These are phyloP conservation scores for Rhodomyrtus tomentosa DNA, from an alignment of 345 rosid genomes.

Conservation along the genomic window DNA sequence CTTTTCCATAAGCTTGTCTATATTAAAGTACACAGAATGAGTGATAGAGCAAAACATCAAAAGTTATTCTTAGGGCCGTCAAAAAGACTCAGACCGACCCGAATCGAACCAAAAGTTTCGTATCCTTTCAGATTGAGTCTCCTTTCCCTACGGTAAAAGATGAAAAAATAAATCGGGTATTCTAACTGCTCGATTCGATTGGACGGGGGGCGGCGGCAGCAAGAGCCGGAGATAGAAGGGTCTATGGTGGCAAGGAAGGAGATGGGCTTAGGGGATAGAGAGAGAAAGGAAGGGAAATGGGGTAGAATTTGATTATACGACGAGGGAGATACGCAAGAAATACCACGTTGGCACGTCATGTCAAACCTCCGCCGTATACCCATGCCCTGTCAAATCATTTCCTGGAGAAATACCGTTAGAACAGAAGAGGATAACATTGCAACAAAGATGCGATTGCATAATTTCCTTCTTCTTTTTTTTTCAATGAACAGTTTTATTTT, in stretches of 20 bases:
- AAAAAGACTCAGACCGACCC: too few relatives aligned
- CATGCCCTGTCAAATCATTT: not conserved
- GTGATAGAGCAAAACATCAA: not conserved
- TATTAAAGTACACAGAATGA: not conserved
- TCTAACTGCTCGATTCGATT: not conserved
- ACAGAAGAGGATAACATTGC: not conserved
- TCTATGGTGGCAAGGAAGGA: not conserved
- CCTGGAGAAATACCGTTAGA: not conserved
- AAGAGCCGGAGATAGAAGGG: not conserved
- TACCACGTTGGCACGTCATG: too few relatives aligned
- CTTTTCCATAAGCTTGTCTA: not conserved
- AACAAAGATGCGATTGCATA: rapidly evolving
- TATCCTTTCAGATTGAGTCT: too few relatives aligned
- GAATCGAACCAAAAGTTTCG: too few relatives aligned
- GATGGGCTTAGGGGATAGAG: too few relatives aligned
- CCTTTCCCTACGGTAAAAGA: not conserved
- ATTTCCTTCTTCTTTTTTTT: not conserved
- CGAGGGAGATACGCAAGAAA: too few relatives aligned
- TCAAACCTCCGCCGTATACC: not conserved
- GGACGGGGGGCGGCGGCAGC: not conserved
- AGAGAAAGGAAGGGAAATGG: too few relatives aligned
- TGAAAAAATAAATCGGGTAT: not conserved
- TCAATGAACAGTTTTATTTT: not conserved
- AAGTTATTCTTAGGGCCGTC: not conserved
- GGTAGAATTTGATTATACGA: not conserved